phyloP scores from a whole-genome alignment of 164 flowering plant genomes.

The Umbellularia californica region DNA sequence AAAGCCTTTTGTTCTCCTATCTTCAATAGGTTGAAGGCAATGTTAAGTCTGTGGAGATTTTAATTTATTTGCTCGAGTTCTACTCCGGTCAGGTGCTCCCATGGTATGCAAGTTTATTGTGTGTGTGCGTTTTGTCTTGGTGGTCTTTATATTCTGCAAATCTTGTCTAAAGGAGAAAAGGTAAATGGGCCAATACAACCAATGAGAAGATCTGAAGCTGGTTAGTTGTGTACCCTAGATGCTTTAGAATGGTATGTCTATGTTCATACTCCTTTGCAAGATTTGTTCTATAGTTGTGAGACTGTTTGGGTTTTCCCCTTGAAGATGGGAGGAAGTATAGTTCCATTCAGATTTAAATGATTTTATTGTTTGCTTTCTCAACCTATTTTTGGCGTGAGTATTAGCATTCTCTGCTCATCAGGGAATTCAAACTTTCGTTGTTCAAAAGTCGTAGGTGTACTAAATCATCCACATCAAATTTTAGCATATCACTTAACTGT shows the following conservation, averaged over 20 bases:
- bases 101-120: constrained; percentile 42
- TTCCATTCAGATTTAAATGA: neutral
- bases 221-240: neutral
- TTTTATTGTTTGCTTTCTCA: neutral
- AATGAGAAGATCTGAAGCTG: neutral
- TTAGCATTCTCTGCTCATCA: no score
- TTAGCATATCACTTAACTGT: neutral
- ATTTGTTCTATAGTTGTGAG: neutral
- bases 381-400: neutral
- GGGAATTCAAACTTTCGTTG: no score
- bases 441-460: no score
- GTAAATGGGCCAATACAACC: neutral
- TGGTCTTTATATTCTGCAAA: neutral
- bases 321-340: neutral
- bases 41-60: constrained; percentile 25
- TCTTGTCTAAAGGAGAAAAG: neutral
- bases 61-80: constrained; percentile 53
- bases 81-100: constrained; percentile 59
- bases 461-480: no score
- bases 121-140: neutral
- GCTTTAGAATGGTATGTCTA: neutral
- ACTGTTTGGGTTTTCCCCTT: neutral
- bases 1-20: neutral
- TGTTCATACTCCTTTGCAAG: neutral
- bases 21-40: constrained; percentile 50